A percentile compares a stretch with the other conserved stretches of the same genome.
Conservation (phyloP, 768 basidiomycete genomes). For the Pleurotus platypus region DNA sequence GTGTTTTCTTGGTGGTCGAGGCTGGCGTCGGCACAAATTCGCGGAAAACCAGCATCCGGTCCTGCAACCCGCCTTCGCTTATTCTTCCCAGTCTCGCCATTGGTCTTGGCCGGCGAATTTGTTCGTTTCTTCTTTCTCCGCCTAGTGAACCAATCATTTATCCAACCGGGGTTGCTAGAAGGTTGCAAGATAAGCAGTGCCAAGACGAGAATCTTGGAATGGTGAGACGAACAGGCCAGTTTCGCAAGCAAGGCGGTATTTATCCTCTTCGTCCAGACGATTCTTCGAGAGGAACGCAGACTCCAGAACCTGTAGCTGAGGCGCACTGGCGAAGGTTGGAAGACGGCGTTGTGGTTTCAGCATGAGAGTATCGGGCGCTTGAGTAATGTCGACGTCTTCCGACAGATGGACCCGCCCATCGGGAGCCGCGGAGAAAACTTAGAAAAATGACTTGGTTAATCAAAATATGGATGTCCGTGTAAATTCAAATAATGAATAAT, state of each 20-base stretch:
- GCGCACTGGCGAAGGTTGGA: background rate
- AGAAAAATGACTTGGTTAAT: background rate
- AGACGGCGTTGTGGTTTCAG: background rate
- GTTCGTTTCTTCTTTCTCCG: background rate
- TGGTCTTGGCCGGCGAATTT: background rate
- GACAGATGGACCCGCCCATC: background rate
- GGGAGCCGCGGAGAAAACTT: background rate
- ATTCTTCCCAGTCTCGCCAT: background rate
- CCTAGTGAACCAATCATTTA: background rate
- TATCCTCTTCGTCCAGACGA: background rate
- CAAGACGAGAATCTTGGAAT: background rate
- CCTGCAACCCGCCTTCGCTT: background rate
- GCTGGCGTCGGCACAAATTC: background rate
- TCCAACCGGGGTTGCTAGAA: background rate
- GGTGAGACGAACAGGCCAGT: slow-evolving; percentile 1
- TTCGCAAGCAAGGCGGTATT: background rate
- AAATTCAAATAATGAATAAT: too few relatives aligned
- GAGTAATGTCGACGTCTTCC: too few relatives aligned
- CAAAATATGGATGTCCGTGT: background rate
- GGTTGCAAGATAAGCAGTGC: background rate
- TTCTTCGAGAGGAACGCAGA: background rate
- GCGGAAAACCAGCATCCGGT: background rate
- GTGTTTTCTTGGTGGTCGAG: background rate
- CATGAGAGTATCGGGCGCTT: too few relatives aligned
- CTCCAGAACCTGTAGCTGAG: background rate